Conservation (phyloP, 1,284 basidiomycete genomes). For the Stygiomarasmius scandens region DNA sequence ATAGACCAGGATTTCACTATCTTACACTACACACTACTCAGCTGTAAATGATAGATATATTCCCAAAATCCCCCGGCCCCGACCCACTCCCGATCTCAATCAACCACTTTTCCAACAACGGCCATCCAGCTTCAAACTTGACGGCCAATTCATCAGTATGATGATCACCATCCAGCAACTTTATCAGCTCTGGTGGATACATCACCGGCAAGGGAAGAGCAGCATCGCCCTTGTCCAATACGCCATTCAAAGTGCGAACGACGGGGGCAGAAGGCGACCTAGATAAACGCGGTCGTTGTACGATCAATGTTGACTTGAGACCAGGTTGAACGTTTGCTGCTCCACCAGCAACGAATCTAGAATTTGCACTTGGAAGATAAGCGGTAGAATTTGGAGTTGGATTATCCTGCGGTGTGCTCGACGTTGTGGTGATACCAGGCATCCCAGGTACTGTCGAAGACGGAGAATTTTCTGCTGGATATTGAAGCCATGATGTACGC, state of each 20-base stretch:
- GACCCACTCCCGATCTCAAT: constrained; percentile 59
- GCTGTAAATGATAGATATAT: constrained; percentile 47
- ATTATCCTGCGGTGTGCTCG: constrained; percentile 22
- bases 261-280: constrained; percentile 40
- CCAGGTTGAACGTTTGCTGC: constrained; percentile 7
- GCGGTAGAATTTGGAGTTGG: not conserved
- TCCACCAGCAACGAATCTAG: constrained; percentile 14
- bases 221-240: constrained; percentile 26
- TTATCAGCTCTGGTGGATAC: constrained; percentile 61
- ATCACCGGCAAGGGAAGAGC: constrained; percentile 22
- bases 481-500: constrained; percentile 47
- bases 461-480: constrained; percentile 20
- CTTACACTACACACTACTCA: constrained; percentile 18
- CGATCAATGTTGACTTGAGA: constrained; percentile 16
- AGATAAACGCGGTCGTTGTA: constrained; percentile 48
- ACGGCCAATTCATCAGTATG: constrained; percentile 91
- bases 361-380: no score
- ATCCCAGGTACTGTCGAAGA: constrained; percentile 1
- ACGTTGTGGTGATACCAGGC: constrained; percentile 18
- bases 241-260: constrained; percentile 21
- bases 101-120: constrained; percentile 78
- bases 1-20: no score
- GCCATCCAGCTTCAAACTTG: constrained; percentile 83
- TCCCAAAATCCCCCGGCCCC: constrained; percentile 45
- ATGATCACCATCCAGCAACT: constrained; percentile 83